Evolutionary conservation across 2,329 filamentous ascomycete species (phyloP), one percentile per base, ranked within the genome.

Genomic region (Cladobotryum protrusum): DNA sequence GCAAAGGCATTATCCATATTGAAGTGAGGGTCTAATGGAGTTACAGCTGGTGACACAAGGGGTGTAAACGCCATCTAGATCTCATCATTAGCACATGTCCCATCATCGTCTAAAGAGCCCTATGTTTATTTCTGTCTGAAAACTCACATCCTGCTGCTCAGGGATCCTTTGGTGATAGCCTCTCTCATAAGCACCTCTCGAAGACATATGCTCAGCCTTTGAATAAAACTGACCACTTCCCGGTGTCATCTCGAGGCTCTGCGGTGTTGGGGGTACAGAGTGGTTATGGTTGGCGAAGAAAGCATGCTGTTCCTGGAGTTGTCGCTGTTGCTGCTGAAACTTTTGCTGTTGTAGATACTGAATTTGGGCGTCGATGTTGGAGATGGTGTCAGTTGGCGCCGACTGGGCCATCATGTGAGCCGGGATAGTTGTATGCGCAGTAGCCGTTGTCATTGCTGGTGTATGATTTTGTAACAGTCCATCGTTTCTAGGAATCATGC

Each of bases 11-110:
- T 69, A 19, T 82, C 78, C 52, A 80, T 71, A 42, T 77, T 74
- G 62, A 88, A 89, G 56, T 85, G 82, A 39, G 80, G 75, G 61
- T 91, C 88, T 45, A 90, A 75, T 18, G 88, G 87, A 2, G 87
- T 91, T 40, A 92, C 87, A 4, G 87, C 88, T n/a, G 88, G 88
- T 15, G 88, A 91, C 11, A 88, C 87, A 29, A 92, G 76, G 1
- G 88, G 88, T 2, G 87, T 92, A 62, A 91, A 91, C 9, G 83
- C 75, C 78, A 88, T 82, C 81, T 86, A 60, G 24, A 47, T 15
- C 29, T 32, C 8, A 14, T 45, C 5, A 33, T 45, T n/a, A 46
- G 34, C 15, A 32, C 13, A 41, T 19, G 6, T 17, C 8, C 32
- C 39, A 24, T n/a, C 20, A 13, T 20, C 37, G 15, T n/a, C 11